phyloP scores from a whole-genome alignment of 2,329 filamentous ascomycete genomes.

The Thermothelomyces thermophilus region DNA sequence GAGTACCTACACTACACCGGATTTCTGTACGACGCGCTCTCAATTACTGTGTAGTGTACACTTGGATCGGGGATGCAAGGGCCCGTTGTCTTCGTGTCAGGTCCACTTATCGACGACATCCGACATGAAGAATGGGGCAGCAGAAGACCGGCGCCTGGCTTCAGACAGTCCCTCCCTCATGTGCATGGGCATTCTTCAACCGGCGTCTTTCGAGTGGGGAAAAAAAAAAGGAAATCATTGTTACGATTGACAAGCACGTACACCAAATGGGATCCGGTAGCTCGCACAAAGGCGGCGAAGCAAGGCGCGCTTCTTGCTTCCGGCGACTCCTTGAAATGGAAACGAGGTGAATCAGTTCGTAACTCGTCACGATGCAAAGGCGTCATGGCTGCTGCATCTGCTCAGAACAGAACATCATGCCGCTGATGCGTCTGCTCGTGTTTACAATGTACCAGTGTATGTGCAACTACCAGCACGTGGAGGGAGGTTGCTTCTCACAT shows the following conservation, averaged over 20 bases:
- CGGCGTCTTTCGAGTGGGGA: too few species aligned
- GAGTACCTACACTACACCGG: too few species aligned
- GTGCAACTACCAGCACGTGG: too few species aligned
- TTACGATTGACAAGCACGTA: too few species aligned
- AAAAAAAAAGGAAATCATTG: too few species aligned
- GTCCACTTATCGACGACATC: background rate
- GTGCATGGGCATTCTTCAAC: too few species aligned
- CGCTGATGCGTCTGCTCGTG: conserved; percentile 4
- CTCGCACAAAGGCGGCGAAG: background rate
- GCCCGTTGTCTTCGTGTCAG: background rate
- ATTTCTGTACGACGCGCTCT: too few species aligned
- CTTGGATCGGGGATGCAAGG: conserved; percentile 14
- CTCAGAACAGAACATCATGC: conserved; percentile 8
- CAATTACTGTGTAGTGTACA: too few species aligned
- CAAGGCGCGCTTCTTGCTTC: background rate
- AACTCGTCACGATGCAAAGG: background rate
- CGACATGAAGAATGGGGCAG: background rate
- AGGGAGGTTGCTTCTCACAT: conserved; percentile 2
- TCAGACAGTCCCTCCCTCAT: background rate
- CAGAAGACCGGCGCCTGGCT: background rate
- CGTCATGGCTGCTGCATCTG: background rate
- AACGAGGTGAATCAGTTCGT: conserved; percentile 9
- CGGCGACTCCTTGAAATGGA: conserved; percentile 8
- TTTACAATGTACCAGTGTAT: conserved; percentile 12
- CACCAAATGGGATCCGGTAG: too few species aligned